phyloP scores from a whole-genome alignment of 2,329 filamentous ascomycete species.

The Metarhizium anisopliae region DNA sequence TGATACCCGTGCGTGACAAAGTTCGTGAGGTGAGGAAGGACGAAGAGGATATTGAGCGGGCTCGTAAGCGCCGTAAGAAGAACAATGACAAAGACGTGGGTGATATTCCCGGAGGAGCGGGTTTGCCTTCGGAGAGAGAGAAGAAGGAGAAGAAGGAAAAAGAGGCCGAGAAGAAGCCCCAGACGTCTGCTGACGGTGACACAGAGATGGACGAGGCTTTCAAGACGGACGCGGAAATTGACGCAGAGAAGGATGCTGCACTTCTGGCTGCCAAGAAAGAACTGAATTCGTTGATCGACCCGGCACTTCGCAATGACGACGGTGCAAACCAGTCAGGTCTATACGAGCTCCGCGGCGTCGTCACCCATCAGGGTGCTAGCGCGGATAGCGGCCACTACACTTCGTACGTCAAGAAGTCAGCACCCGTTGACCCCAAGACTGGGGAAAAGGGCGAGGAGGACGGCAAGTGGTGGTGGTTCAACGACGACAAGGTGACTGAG shows the following conservation, averaged over 20 bases:
- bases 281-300: conserved; percentile 67
- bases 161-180: conserved; percentile 29
- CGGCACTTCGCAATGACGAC: conserved; percentile 64
- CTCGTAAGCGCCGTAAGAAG: conserved; percentile 83
- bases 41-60: conserved; percentile 83
- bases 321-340: conserved; percentile 88
- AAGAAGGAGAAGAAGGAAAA: conserved; percentile 42
- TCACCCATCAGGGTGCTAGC: conserved; percentile 93
- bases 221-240: conserved; percentile 91
- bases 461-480: conserved; percentile 99
- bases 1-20: conserved; percentile 92
- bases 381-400: conserved; percentile 98
- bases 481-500: conserved; percentile 94
- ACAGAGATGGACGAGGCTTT: conserved; percentile 67
- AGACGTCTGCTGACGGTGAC: conserved; percentile 48
- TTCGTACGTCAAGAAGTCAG: conserved; percentile 90
- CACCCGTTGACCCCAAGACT: conserved; percentile 60
- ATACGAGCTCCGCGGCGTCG: conserved; percentile 87
- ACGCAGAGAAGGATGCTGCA: conserved; percentile 70
- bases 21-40: conserved; percentile 93
- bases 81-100: conserved; percentile 37
- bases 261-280: conserved; percentile 81
- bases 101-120: conserved; percentile 37
- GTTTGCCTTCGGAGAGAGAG: conserved; percentile 41
- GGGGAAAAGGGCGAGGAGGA: conserved; percentile 75